Percentiles rank a stretch among this genome's conserved stretches.
These are phyloP conservation scores for Pythium grandisporangium DNA, from an alignment of 352 stramenopile species.

Conservation along the genomic window DNA sequence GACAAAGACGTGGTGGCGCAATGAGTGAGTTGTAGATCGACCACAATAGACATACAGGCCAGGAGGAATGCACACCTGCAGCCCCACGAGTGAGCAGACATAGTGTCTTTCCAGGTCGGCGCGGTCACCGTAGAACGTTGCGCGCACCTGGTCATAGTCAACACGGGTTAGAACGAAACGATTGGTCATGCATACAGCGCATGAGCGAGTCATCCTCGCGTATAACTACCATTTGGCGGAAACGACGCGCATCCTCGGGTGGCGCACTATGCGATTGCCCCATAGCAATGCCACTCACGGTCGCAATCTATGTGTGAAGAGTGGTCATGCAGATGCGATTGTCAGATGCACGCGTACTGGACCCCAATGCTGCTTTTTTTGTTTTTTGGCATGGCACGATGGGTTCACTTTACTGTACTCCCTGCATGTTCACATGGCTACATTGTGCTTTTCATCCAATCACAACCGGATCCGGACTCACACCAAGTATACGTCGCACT, in stretches of 20 bases:
- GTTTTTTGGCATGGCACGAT: no score
- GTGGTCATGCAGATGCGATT: not conserved
- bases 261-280: slow-evolving; percentile 53
- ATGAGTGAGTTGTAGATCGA: not conserved
- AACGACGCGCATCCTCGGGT: slow-evolving; percentile 33
- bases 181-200: not conserved
- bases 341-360: no score
- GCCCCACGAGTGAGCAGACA: slow-evolving; percentile 23
- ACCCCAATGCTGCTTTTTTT: no score
- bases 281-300: no score
- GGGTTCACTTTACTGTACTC: no score
- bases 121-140: slow-evolving; percentile 43
- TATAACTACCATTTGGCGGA: slow-evolving; percentile 26
- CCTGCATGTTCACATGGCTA: no score
- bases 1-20: not conserved
- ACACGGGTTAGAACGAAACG: not conserved
- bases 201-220: not conserved
- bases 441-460: no score
- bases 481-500: no score
- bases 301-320: no score
- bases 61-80: slow-evolving; percentile 24
- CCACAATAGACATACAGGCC: not conserved
- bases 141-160: slow-evolving; percentile 36
- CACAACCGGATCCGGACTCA: no score
- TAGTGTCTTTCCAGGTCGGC: slow-evolving; percentile 30